These are phyloP conservation scores for Miscanthus lutarioriparius DNA, from an alignment of 176 grass and related monocot genomes.

Conservation along the genomic window DNA sequence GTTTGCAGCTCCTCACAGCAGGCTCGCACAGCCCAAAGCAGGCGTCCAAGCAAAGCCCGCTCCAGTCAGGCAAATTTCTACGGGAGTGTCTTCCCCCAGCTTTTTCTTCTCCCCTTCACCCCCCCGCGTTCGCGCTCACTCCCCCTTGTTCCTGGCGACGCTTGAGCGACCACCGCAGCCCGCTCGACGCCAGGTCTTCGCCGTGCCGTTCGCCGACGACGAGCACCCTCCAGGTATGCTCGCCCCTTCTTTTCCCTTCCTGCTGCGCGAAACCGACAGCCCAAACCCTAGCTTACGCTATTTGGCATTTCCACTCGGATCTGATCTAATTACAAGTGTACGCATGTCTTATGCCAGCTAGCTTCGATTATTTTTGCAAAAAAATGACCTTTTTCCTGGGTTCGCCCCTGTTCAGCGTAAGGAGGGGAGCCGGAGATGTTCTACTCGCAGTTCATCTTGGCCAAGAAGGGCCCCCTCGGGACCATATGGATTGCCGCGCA, in stretches of 20 bases:
- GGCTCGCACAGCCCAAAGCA: too few relatives aligned
- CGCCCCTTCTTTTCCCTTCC: background rate
- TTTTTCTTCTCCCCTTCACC: background rate
- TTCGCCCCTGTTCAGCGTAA: constrained; percentile 37
- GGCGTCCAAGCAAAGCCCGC: background rate
- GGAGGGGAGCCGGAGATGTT: constrained; percentile 70
- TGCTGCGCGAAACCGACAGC: background rate
- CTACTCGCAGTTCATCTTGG: constrained; percentile 99
- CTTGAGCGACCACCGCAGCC: background rate
- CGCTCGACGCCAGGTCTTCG: background rate
- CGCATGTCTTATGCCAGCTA: background rate
- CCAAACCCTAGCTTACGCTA: background rate
- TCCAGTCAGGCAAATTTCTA: background rate
- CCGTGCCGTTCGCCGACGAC: background rate
- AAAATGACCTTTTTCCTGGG: background rate
- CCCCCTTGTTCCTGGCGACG: background rate
- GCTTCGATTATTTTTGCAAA: background rate
- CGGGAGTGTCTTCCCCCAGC: background rate
- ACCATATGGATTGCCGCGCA: constrained; percentile 99
- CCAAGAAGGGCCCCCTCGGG: constrained; percentile 97
- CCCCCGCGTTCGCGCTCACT: background rate
- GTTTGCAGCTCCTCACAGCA: background rate
- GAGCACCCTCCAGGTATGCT: background rate
- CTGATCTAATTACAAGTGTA: background rate
- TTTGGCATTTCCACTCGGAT: background rate